Evolutionary conservation across 345 rosid species (phyloP).

Genomic region (Bruguiera parviflora): DNA sequence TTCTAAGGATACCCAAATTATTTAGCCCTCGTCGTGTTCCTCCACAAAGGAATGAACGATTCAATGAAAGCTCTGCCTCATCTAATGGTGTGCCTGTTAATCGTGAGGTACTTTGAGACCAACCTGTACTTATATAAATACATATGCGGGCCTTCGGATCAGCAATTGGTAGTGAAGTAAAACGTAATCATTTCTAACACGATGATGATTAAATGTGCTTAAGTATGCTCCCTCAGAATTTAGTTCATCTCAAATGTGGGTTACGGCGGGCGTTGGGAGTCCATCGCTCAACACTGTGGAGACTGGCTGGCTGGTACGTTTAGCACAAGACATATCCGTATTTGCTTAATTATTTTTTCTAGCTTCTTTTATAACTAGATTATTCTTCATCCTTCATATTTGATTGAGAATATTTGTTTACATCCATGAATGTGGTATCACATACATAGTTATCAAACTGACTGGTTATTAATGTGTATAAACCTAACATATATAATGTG

Average conservation of each 20-base stretch:
- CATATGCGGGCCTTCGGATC: background rate
- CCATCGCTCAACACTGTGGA: background rate
- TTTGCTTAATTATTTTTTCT: background rate
- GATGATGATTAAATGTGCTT: background rate
- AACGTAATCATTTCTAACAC: too few species aligned
- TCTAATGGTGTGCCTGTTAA: background rate
- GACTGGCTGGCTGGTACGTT: background rate
- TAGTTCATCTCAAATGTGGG: background rate
- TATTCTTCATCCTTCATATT: background rate
- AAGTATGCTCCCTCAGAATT: background rate
- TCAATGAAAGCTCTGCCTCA: background rate
- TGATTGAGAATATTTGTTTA: background rate
- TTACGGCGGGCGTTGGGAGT: background rate
- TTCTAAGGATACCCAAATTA: conserved; percentile 5
- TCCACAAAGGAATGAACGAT: background rate
- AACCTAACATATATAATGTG: too few species aligned
- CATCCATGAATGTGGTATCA: too few species aligned
- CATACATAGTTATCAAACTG: background rate
- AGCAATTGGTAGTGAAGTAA: too few species aligned
- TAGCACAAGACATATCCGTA: background rate
- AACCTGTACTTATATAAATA: background rate
- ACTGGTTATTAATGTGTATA: background rate
- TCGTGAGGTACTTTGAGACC: conserved; percentile 13
- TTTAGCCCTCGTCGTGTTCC: background rate
- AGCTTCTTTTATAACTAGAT: background rate